These are phyloP conservation scores for Paecilomyces dactylethromorphus DNA, from an alignment of 2,329 filamentous ascomycete genomes.

Conservation along the genomic window DNA sequence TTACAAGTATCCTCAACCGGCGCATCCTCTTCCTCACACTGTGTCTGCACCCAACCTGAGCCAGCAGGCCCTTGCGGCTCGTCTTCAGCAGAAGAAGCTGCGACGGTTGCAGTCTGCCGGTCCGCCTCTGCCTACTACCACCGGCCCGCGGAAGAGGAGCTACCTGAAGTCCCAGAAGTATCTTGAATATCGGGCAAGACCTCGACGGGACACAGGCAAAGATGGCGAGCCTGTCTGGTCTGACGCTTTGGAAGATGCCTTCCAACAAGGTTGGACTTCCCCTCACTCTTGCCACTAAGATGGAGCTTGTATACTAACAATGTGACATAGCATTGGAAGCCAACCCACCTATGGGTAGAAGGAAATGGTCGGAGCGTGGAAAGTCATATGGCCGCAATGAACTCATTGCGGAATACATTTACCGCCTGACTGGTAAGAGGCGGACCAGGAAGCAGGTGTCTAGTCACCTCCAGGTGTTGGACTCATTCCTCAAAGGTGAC, in stretches of 20 bases:
- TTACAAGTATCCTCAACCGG: constrained; percentile 29
- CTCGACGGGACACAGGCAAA: constrained; percentile 36
- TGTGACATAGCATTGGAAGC: constrained; percentile 42
- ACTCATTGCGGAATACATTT: constrained; percentile 54
- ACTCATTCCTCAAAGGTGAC: constrained; percentile 48
- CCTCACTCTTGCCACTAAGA: neutral
- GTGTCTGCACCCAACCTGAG: constrained; percentile 18
- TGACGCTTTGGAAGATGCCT: constrained; percentile 41
- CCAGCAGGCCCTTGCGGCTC: constrained; percentile 21
- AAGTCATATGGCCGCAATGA: constrained; percentile 56
- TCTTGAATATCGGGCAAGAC: constrained; percentile 36
- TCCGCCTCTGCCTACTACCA: constrained; percentile 7
- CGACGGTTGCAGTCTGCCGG: constrained; percentile 29
- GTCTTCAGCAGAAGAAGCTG: constrained; percentile 28
- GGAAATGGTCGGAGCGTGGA: constrained; percentile 46
- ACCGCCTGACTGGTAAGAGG: constrained; percentile 46
- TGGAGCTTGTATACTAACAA: constrained; percentile 8
- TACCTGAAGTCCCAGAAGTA: constrained; percentile 39
- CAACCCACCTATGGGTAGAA: constrained; percentile 52
- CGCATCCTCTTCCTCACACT: constrained; percentile 18
- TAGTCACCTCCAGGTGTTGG: constrained; percentile 58
- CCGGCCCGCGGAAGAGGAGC: constrained; percentile 15
- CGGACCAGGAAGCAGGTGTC: constrained; percentile 56
- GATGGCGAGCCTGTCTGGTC: constrained; percentile 41
- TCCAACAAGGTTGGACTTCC: constrained; percentile 37